Base-by-base conservation (phyloP, 148 eudicot genomes). In the Oxyria digyna region DNA sequence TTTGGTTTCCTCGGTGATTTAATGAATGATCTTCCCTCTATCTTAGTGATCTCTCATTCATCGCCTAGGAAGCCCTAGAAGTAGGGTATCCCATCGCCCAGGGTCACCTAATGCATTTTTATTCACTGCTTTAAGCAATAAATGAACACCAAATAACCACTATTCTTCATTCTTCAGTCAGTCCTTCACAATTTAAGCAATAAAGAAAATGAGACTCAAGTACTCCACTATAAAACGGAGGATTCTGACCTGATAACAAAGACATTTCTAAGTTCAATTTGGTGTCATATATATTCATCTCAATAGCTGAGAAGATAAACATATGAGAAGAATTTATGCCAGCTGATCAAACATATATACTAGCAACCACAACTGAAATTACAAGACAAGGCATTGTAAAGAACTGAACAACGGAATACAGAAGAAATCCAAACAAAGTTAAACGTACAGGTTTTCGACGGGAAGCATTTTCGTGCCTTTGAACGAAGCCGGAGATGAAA, bases 381-480 rank as follows among this genome's bases (percentile, higher is more conserved):
- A 35, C 54, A 18, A 48, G 54, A 0, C 21, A 48, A 48, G 23
- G 23, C 21, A 46, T 1, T 46, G 8, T 46, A 46, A 17, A 8
- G 20, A n/a, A n/a, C 4, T 46, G 21, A 18, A n/a, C 7, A 46
- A 17, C 1, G 31, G 8, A 52, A 52, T 3, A 15, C 1, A 24
- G 4, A 31, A 72, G 37, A 21, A 67, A 41, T 9, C 10, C 3
- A 23, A 8, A 1, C 14, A 12, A 70, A 26, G 26, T 32, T 20
- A 10, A 33, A 64, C 24, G 17, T 87, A 89, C 96, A 78, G 96
- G 93, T 67, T 77, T 84, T 59, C 83, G 90, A 76, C 77, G 81
- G 11, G 74, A 77, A 71, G 78, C 78, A 17, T 73, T 76, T 6
- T 68, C 65, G 43, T 48, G 72, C 31, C 77, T 73, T 67, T 32